Evolutionary conservation across 2,329 filamentous ascomycete genomes (phyloP), one percentile per base, ranked within the genome.

Genomic region (Fusarium hainanense): DNA sequence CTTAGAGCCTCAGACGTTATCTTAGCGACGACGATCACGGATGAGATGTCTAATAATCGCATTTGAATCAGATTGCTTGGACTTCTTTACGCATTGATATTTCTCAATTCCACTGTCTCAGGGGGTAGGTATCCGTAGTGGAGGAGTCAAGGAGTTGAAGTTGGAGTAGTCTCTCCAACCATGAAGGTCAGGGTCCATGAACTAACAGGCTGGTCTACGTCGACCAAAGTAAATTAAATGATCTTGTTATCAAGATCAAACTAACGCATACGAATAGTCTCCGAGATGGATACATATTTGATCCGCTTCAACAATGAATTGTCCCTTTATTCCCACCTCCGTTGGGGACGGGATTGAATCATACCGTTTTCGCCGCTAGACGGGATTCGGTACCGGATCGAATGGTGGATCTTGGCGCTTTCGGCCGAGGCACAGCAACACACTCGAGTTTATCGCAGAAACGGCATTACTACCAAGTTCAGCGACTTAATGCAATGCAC

Each of bases 361-460:
- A 14, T 28, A 42, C 34, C 34, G 49, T 13, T 51, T 40, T 20
- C 18, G 49, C 49, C 49, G 32, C 49, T 42, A 52, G 30, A 52
- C 49, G 49, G 49, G 20, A 16, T 52, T 52, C 49, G 49, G 34
- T 27, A n/a, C 13, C 18, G 47, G 47, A 25, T 37, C 12, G 25
- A 37, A 13, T 3, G 2, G 49, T 52, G 49, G 49, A 25, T 28
- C 49, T n/a, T 13, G 18, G 9, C 13, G 32, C 18, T n/a, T 41
- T 52, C 49, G 49, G 49, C 49, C 49, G 49, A 52, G 49, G 49
- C 49, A 42, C 27, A 42, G 49, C 10, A 51, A 30, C 14, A 14
- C 32, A 51, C 32, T 16, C 32, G 7, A 27, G 43, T 47, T 47
- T 47, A 47, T 47, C 44, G 20, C 25, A 16, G 49, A 42, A 52